phyloP scores from a whole-genome alignment of 1,284 basidiomycete genomes.

The Ceratobasidium papillatum region DNA sequence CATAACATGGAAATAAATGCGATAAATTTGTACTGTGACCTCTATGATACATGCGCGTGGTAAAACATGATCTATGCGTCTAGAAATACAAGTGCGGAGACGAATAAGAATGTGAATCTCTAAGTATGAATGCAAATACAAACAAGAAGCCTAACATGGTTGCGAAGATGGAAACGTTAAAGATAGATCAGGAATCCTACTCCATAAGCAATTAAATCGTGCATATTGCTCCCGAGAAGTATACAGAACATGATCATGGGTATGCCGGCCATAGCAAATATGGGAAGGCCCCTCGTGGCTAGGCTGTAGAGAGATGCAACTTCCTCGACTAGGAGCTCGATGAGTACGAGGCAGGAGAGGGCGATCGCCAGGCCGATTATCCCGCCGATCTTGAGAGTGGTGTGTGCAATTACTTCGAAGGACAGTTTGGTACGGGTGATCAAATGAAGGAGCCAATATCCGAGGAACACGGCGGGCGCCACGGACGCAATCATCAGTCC shows the following conservation, averaged over 20 bases:
- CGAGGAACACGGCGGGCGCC: background rate
- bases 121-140: background rate
- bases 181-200: background rate
- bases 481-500: conserved; percentile 2
- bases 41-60: conserved; percentile 7
- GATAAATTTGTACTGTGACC: background rate
- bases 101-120: no score
- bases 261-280: background rate
- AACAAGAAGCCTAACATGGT: background rate
- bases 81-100: background rate
- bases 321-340: background rate
- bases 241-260: background rate
- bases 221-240: background rate
- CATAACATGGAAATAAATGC: background rate
- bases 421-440: conserved; percentile 11
- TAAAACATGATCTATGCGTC: background rate
- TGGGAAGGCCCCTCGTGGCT: background rate
- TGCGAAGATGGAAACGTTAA: background rate
- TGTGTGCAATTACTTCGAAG: background rate
- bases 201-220: background rate
- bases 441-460: background rate
- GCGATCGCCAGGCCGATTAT: background rate
- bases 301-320: background rate
- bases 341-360: background rate
- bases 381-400: background rate